Base-by-base conservation (phyloP, 2,329 filamentous ascomycete species). In the Fusarium nanum region DNA sequence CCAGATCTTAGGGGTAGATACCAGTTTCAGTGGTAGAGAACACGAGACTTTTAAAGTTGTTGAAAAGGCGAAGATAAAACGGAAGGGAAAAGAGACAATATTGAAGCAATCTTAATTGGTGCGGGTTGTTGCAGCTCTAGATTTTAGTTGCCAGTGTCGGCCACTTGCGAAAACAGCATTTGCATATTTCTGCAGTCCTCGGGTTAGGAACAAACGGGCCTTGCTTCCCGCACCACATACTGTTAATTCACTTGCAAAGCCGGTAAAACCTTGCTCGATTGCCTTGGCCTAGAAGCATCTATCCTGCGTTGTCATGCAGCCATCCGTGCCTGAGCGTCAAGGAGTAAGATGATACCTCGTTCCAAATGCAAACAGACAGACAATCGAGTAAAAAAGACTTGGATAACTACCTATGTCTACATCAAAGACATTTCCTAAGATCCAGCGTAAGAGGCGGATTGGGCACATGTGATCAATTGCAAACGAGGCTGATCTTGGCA, bases 261-360 rank as follows among this genome's bases (percentile, higher is more conserved):
- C 65, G 7, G 76, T 65, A 0, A 76, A 60, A 32, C 83, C 77
- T 45, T 79, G 68, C n/a, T 71, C 63, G 12, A 86, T 69, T 37
- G 83, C 85, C 12, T 83, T 71, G 3, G 82, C 76, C 34, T 37
- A n/a, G 34, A 23, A 83, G 80, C 0, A 84, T 84, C 80, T 81
- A 86, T 74, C 88, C 85, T 58, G 84, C 81, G 52, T 83, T 84
- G 2, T 77, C 79, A 68, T 88, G 84, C 6, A 87, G 65, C 0
- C 86, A 86, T n/a, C 81, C 79, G 0, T 84, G 85, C 11, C 72
- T 75, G 0, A 84, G 0, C 85, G 84, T 72, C 81, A 86, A 87
- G 76, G 18, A 87, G 74, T 0, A 80, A 75, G 0, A 84, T 80
- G 28, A 87, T 83, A 0, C 83, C 85, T 87, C 84, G 1, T 83